These are phyloP conservation scores for Aspergillus pseudoviridinutans DNA, from an alignment of 2,329 filamentous ascomycete genomes.

Conservation along the genomic window DNA sequence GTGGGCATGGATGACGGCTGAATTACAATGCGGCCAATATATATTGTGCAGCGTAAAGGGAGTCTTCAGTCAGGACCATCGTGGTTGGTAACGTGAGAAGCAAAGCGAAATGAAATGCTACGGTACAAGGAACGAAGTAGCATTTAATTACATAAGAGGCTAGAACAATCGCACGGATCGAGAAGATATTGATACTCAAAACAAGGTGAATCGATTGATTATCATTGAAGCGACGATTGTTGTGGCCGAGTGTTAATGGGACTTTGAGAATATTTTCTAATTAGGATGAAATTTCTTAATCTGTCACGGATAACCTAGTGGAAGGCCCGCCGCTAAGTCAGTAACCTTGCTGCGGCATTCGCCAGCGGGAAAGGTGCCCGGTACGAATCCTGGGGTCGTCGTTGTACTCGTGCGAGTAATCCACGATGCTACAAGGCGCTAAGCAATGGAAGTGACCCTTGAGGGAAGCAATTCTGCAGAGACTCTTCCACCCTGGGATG, in stretches of 20 bases:
- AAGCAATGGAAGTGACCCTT: slow-evolving; percentile 53
- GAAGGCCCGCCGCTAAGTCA: slow-evolving; percentile 34
- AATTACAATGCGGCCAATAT: background rate
- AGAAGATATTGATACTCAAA: background rate
- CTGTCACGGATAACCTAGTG: slow-evolving; percentile 42
- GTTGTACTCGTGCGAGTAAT: slow-evolving; percentile 54
- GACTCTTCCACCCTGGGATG: slow-evolving; percentile 51
- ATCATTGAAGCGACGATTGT: background rate
- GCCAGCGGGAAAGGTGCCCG: slow-evolving; percentile 47
- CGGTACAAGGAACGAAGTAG: background rate
- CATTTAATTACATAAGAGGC: background rate
- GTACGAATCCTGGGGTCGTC: slow-evolving; percentile 53
- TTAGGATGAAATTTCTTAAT: slow-evolving; percentile 13
- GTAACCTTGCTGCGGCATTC: slow-evolving; percentile 34
- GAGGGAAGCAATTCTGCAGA: slow-evolving; percentile 60
- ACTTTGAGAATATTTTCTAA: background rate
- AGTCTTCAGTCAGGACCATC: too few species aligned
- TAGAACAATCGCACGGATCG: background rate
- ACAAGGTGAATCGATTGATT: background rate
- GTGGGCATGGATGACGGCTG: background rate
- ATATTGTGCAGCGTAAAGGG: background rate
- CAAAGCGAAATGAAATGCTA: background rate
- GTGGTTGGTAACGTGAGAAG: background rate
- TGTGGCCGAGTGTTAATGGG: too few species aligned
- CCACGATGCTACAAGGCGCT: slow-evolving; percentile 51